Evolutionary conservation across 2,329 filamentous ascomycete genomes (phyloP).

Genomic region (Trichoderma breve): DNA sequence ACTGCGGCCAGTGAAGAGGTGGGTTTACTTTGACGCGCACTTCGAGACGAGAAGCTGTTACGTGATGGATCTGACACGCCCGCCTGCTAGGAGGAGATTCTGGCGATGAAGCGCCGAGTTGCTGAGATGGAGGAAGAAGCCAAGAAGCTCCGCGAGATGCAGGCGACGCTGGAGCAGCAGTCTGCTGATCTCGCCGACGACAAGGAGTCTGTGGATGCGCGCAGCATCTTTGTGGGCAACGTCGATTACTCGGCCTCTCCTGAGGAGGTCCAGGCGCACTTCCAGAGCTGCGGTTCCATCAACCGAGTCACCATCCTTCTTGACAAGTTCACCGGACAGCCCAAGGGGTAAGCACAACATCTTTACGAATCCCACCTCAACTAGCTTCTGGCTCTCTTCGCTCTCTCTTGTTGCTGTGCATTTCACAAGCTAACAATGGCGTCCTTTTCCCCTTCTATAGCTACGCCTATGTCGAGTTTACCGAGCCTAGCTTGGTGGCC

Average conservation of each 20-base stretch:
- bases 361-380: neutral
- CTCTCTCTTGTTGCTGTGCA: neutral
- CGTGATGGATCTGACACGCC: constrained; percentile 33
- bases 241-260: constrained; percentile 97
- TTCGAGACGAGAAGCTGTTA: neutral
- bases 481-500: constrained; percentile 87
- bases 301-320: constrained; percentile 96
- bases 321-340: constrained; percentile 97
- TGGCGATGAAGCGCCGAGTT: constrained; percentile 81
- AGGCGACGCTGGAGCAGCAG: constrained; percentile 80
- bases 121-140: constrained; percentile 91
- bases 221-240: constrained; percentile 97
- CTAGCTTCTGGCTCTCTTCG: neutral
- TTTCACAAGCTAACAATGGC: neutral
- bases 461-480: constrained; percentile 98
- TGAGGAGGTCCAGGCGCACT: constrained; percentile 95
- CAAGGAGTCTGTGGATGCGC: constrained; percentile 91
- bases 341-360: constrained; percentile 78
- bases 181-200: constrained; percentile 81
- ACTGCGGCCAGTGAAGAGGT: constrained; percentile 38
- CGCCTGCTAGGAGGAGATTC: constrained; percentile 67
- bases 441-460: constrained; percentile 45
- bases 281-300: constrained; percentile 95
- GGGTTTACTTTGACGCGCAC: constrained; percentile 28
- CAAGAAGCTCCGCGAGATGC: constrained; percentile 83